phyloP scores from a whole-genome alignment of 2,329 filamentous ascomycete species.

The Cercospora sesami region DNA sequence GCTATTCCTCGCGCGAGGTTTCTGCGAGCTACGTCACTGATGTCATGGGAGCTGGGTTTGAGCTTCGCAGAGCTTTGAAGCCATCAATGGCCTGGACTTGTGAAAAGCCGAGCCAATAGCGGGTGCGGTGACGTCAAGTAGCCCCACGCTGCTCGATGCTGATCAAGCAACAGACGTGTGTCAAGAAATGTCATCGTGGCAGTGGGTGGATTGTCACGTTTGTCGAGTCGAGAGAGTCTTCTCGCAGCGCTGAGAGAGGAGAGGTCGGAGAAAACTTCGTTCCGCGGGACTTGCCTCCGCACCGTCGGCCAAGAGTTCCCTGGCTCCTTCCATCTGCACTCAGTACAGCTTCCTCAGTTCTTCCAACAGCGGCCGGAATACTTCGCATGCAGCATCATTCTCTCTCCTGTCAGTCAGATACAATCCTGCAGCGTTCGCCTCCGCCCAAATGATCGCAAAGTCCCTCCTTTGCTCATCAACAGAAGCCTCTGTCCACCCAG shows the following conservation, averaged over 20 bases:
- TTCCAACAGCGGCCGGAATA: neutral
- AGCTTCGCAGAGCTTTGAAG: neutral
- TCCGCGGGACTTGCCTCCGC: neutral
- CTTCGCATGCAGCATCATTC: neutral
- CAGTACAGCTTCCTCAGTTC: neutral
- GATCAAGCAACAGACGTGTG: neutral
- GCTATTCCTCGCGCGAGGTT: slow-evolving; percentile 5
- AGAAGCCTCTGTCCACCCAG: slow-evolving; percentile 37
- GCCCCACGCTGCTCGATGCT: neutral
- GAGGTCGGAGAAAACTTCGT: neutral
- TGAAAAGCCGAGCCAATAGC: neutral
- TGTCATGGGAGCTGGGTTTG: neutral
- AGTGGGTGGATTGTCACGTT: neutral
- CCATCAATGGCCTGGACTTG: neutral
- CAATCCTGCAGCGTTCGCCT: neutral
- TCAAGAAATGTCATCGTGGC: neutral
- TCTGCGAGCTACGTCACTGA: slow-evolving; percentile 13
- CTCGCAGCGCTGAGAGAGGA: neutral
- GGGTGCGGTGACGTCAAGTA: neutral
- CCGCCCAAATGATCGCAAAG: neutral
- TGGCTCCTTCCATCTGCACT: neutral
- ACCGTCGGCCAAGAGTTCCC: neutral
- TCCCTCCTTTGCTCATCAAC: neutral
- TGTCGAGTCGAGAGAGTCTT: neutral
- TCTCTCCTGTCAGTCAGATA: neutral